phyloP scores from a whole-genome alignment of 805 yeast genomes.

The Millerago galiae region DNA sequence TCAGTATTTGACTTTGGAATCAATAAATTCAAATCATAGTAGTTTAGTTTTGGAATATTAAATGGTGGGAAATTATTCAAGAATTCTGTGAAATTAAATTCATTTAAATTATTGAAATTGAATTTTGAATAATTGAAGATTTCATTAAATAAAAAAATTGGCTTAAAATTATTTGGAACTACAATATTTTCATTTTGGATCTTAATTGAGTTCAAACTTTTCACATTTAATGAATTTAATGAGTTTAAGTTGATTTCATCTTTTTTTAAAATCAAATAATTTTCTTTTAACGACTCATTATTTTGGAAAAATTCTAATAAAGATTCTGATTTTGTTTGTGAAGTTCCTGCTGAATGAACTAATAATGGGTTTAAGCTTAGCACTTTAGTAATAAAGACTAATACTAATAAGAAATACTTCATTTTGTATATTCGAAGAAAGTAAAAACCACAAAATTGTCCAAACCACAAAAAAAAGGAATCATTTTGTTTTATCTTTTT shows the following conservation, averaged over 20 bases:
- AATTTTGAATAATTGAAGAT: not conserved
- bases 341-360: slow-evolving; percentile 1
- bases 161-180: slow-evolving; percentile 2
- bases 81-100: slow-evolving; percentile 1
- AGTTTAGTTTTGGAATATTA: slow-evolving; percentile 3
- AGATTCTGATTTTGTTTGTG: not conserved
- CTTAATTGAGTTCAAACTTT: slow-evolving; percentile 1
- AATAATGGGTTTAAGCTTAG: not conserved
- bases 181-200: slow-evolving; percentile 2
- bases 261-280: slow-evolving; percentile 1
- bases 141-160: slow-evolving; percentile 4
- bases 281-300: not conserved
- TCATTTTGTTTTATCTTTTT: no score
- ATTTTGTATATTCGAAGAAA: not conserved
- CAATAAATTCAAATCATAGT: slow-evolving; percentile 4
- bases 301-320: not conserved
- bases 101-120: not conserved
- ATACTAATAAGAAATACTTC: not conserved
- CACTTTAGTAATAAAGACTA: not conserved
- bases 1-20: not conserved
- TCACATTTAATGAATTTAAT: slow-evolving; percentile 1
- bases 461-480: not conserved
- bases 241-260: slow-evolving; percentile 1
- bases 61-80: slow-evolving; percentile 6
- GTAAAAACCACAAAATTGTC: not conserved